Evolutionary conservation across 169 alveolate genomes (phyloP).

Genomic region (Pseudocohnilembus persalinus): DNA sequence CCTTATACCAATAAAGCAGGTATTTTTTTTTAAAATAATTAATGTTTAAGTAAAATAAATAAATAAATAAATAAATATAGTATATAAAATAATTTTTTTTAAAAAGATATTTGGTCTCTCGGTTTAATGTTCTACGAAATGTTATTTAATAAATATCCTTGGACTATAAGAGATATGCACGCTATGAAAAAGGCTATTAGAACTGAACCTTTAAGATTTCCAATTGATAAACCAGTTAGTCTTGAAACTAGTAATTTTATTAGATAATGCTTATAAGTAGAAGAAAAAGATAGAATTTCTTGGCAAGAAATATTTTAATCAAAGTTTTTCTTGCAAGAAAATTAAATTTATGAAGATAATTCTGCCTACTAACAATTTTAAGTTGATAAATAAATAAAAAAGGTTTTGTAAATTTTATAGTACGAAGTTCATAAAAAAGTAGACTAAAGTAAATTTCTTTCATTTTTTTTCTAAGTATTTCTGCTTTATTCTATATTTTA

Average conservation of each 20-base stretch:
- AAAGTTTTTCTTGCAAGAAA: background rate
- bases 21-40: no score
- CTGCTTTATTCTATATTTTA: no score
- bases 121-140: constrained; percentile 43
- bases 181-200: constrained; percentile 23
- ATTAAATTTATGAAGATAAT: background rate
- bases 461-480: no score
- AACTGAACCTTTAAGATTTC: constrained; percentile 39
- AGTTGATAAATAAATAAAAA: background rate
- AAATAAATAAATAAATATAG: no score
- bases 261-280: constrained; percentile 17
- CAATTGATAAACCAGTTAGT: constrained; percentile 30
- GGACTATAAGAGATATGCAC: constrained; percentile 41
- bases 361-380: no score
- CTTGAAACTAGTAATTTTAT: constrained; percentile 30
- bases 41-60: background rate
- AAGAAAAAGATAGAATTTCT: constrained; percentile 34
- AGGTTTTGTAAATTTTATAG: no score
- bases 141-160: constrained; percentile 37
- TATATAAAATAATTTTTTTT: no score
- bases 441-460: background rate
- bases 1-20: constrained; percentile 32
- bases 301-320: constrained; percentile 39
- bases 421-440: background rate
- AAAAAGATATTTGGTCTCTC: constrained; percentile 35